phyloP scores from a whole-genome alignment of 495 filamentous ascomycete genomes.

The Aspergillus asperescens region DNA sequence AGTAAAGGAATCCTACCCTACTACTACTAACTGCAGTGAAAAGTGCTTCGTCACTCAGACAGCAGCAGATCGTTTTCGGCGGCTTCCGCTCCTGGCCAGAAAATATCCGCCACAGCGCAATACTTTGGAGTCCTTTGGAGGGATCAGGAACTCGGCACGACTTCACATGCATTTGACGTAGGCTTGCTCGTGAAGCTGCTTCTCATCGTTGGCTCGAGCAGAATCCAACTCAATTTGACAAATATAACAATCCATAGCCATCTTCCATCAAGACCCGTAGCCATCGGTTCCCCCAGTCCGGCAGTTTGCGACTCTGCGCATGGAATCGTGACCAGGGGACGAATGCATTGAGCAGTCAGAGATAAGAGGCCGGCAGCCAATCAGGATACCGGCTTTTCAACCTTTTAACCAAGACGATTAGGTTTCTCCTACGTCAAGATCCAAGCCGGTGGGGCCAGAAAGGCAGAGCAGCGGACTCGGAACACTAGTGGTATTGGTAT shows the following conservation, averaged over 20 bases:
- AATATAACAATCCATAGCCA: not conserved
- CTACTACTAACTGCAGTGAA: too few species aligned
- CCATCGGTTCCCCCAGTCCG: not conserved
- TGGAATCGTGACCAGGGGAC: not conserved
- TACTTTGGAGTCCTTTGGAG: not conserved
- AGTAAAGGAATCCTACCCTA: too few species aligned
- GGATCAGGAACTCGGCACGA: not conserved
- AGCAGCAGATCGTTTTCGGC: slow-evolving; percentile 18
- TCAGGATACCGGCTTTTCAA: slow-evolving; percentile 31
- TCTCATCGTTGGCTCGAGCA: not conserved
- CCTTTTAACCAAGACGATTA: slow-evolving; percentile 34
- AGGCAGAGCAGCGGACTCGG: slow-evolving; percentile 10
- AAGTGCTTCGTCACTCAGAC: too few species aligned
- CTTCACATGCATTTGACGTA: slow-evolving; percentile 2
- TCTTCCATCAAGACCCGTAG: not conserved
- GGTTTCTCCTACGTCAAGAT: slow-evolving; percentile 42
- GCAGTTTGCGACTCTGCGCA: not conserved
- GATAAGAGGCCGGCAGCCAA: slow-evolving; percentile 37
- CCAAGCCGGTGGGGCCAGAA: slow-evolving; percentile 23
- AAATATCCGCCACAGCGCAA: slow-evolving; percentile 6
- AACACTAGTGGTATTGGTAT: slow-evolving; percentile 3
- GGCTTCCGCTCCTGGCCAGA: slow-evolving; percentile 17
- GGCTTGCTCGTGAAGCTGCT: not conserved
- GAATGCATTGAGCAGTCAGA: slow-evolving; percentile 9
- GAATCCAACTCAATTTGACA: not conserved